Evolutionary conservation across 306 rosid species (phyloP).

Genomic region (Echinosophora koreensis): DNA sequence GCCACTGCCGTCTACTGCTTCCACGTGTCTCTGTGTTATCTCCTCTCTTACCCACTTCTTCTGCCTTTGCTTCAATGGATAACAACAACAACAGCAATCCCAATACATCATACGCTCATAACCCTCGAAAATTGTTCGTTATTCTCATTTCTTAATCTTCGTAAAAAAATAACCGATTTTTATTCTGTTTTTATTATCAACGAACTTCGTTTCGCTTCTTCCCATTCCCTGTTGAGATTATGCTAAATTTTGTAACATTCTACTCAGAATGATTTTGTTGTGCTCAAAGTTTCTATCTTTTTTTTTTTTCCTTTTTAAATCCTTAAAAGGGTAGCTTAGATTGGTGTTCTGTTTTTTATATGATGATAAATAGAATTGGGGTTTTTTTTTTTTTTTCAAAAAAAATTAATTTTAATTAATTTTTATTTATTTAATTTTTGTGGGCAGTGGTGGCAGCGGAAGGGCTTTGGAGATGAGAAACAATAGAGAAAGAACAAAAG

Average conservation of each 20-base stretch:
- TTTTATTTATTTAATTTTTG: background rate
- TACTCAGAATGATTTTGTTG: background rate
- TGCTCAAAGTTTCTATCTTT: background rate
- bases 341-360: no score
- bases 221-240: background rate
- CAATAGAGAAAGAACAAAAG: constrained; percentile 58
- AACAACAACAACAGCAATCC: constrained; percentile 14
- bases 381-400: constrained; percentile 7
- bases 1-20: constrained; percentile 53
- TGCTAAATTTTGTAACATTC: background rate
- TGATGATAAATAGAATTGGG: no score
- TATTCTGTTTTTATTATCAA: background rate
- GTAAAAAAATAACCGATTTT: background rate
- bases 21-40: constrained; percentile 49
- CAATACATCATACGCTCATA: constrained; percentile 53
- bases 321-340: no score
- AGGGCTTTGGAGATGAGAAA: constrained; percentile 59
- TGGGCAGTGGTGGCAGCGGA: constrained; percentile 63
- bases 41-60: constrained; percentile 23
- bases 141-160: background rate
- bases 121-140: constrained; percentile 51
- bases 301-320: background rate
- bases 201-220: background rate
- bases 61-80: constrained; percentile 52
- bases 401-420: no score